Evolutionary conservation across 768 basidiomycete species (phyloP).

Genomic region (Suillus sp.): DNA sequence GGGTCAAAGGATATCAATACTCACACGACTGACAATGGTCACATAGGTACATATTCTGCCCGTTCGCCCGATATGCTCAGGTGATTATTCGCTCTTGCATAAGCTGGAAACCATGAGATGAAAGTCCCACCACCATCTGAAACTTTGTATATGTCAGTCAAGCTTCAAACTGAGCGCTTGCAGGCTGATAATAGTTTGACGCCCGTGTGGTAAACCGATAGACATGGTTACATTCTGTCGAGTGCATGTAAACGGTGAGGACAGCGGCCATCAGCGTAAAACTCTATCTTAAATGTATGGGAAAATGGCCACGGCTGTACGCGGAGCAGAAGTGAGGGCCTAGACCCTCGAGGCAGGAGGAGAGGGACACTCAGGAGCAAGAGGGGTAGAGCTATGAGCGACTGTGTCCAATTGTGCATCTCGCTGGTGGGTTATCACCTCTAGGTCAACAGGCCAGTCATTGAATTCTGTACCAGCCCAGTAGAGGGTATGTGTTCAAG

Average conservation of each 20-base stretch:
- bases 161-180: neutral
- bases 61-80: neutral
- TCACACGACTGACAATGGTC: conserved; percentile 3
- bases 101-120: neutral
- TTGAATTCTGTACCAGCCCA: neutral
- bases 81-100: neutral
- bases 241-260: neutral
- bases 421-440: neutral
- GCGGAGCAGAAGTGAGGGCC: neutral
- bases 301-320: neutral
- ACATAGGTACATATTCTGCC: neutral
- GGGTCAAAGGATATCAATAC: neutral
- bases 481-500: neutral
- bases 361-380: neutral
- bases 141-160: neutral
- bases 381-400: neutral
- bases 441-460: neutral
- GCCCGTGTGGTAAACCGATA: neutral
- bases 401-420: neutral
- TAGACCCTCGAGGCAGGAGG: neutral
- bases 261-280: neutral
- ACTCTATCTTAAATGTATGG: neutral
- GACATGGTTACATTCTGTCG: neutral
- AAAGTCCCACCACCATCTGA: neutral
- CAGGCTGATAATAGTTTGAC: neutral